Evolutionary conservation across 768 basidiomycete species (phyloP), one percentile per base, ranked within the genome.

Genomic region (Lyophyllum semitale): DNA sequence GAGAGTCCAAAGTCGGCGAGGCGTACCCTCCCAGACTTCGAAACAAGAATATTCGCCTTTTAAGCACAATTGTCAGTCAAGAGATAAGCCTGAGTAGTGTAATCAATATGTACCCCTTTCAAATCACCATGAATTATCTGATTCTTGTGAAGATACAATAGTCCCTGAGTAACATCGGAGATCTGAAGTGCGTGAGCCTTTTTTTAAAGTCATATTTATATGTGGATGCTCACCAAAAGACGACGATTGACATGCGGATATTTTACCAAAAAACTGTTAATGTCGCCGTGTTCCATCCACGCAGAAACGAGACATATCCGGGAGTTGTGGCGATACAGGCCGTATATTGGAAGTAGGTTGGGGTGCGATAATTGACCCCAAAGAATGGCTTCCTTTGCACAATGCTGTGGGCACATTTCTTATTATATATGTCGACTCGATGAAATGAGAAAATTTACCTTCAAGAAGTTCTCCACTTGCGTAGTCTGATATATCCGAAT

Each of bases 351-450:
- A 26, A 69, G 58, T 8, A 68, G 50, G 43, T 69, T 68, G 12
- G 59, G 63, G 55, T 70, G 68, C 1, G 60, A 60, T 3, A 71
- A 53, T 48, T 72, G 69, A 27, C 62, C 57, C 69, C 67, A 72
- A 20, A 59, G 29, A 22, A 59, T 40, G 6, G 51, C 59, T 35
- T 42, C 41, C 18, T 42, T 42, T 42, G 41, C 6, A 26, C 41
- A 42, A 20, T 6, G 15, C 41, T 42, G 8, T 6, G 5, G 8
- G 11, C n/a, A n/a, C n/a, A n/a, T n/a, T n/a, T n/a, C n/a, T n/a
- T n/a, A n/a, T n/a, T n/a, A n/a, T n/a, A 45, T 7, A 27, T 27
- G 12, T 26, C 43, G 25, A 13, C 43, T 11, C 11, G 6, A 13
- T 2, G 9, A 27, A 23, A 17, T 45, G 23, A 6, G 8, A 20